Conservation (phyloP, 805 yeast species). For the Kazachstania africana region DNA sequence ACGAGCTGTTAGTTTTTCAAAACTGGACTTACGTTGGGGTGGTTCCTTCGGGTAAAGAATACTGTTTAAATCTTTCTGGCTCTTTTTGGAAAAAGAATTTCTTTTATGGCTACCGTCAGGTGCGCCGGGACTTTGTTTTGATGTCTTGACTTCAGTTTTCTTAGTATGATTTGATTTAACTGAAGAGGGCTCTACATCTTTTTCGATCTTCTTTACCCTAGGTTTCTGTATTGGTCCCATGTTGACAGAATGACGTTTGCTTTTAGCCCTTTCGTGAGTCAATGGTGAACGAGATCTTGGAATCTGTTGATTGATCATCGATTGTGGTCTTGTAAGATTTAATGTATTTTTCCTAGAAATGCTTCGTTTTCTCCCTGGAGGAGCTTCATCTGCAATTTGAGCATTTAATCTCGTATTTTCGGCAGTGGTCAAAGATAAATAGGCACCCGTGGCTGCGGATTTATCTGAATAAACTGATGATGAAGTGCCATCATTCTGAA, state of each 20-base stretch:
- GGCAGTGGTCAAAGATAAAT: conserved; percentile 60
- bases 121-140: background rate
- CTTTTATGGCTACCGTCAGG: background rate
- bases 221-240: too few relatives aligned
- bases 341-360: conserved; percentile 5
- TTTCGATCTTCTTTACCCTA: too few relatives aligned
- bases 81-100: background rate
- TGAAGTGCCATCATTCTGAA: conserved; percentile 9
- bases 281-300: conserved; percentile 8
- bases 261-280: conserved; percentile 5
- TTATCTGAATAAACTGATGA: conserved; percentile 10
- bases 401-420: conserved; percentile 71
- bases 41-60: conserved; percentile 29
- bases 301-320: conserved; percentile 6
- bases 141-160: background rate
- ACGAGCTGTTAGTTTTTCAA: conserved; percentile 35
- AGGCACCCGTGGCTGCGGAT: conserved; percentile 49
- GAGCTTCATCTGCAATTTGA: conserved; percentile 32
- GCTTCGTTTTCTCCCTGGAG: conserved; percentile 4
- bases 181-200: too few relatives aligned
- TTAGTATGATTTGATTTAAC: background rate
- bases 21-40: conserved; percentile 40
- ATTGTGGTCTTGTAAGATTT: conserved; percentile 15
- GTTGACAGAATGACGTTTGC: conserved; percentile 7
- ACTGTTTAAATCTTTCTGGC: conserved; percentile 5